Conservation (phyloP, 2,329 filamentous ascomycete species). For the Acrodontium crateriforme region DNA sequence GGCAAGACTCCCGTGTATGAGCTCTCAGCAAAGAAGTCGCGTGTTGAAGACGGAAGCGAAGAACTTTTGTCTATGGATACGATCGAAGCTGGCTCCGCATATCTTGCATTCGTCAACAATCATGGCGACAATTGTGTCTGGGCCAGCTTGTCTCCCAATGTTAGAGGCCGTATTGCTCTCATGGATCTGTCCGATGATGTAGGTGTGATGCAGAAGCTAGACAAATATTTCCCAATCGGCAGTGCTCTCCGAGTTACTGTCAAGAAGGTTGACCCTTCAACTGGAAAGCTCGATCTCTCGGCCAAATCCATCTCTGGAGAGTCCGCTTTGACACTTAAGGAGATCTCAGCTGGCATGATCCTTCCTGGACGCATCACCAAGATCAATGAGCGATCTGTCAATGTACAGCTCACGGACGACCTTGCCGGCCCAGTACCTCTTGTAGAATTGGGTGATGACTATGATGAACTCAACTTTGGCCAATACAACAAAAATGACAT, state of each 20-base stretch:
- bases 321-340: conserved; percentile 51
- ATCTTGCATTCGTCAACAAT: conserved; percentile 86
- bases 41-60: conserved; percentile 31
- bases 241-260: conserved; percentile 74
- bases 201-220: conserved; percentile 60
- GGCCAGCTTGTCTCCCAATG: conserved; percentile 79
- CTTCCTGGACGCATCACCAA: conserved; percentile 75
- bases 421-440: conserved; percentile 70
- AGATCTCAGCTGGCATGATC: conserved; percentile 65
- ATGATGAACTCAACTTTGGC: conserved; percentile 60
- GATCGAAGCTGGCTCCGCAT: conserved; percentile 55
- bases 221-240: conserved; percentile 75
- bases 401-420: conserved; percentile 71
- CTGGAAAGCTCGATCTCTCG: conserved; percentile 64
- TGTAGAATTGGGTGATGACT: conserved; percentile 77
- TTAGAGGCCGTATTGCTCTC: conserved; percentile 69
- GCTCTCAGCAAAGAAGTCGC: conserved; percentile 58
- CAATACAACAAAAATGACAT: conserved; percentile 73
- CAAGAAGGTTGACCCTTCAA: conserved; percentile 55
- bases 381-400: conserved; percentile 65
- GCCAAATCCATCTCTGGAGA: conserved; percentile 26
- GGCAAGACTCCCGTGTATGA: conserved; percentile 71
- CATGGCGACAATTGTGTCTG: conserved; percentile 65
- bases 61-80: conserved; percentile 57
- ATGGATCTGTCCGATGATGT: conserved; percentile 82